A percentile compares a stretch with the other conserved stretches of the same genome.
phyloP scores from a whole-genome alignment of 2,329 filamentous ascomycete species.

The Chaetomium strumarium region DNA sequence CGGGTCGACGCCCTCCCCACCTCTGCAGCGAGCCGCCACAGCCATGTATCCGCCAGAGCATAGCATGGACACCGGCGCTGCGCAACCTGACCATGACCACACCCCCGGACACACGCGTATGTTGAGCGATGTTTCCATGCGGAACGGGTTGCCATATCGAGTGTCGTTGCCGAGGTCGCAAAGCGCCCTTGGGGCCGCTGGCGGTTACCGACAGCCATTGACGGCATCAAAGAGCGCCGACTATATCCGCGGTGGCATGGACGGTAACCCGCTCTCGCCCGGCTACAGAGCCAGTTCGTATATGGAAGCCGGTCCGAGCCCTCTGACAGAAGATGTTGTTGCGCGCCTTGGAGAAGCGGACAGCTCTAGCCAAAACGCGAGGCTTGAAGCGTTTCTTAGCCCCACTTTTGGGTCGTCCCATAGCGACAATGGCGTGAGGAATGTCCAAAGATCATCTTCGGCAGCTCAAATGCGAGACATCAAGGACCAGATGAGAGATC shows the following conservation, averaged over 20 bases:
- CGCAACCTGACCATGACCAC: constrained; percentile 21
- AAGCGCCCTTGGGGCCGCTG: constrained; percentile 56
- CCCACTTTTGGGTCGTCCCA: constrained; percentile 38
- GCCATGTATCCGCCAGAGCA: constrained; percentile 31
- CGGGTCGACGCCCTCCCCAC: constrained; percentile 49
- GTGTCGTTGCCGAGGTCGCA: constrained; percentile 52
- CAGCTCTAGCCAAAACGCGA: constrained; percentile 26
- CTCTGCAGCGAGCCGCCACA: constrained; percentile 37
- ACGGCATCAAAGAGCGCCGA: constrained; percentile 41
- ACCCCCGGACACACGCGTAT: constrained; percentile 51
- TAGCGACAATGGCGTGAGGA: constrained; percentile 34
- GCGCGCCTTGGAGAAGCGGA: constrained; percentile 22
- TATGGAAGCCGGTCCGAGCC: constrained; percentile 42
- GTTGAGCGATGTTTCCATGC: constrained; percentile 54
- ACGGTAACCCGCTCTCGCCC: constrained; percentile 26
- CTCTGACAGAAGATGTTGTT: constrained; percentile 49
- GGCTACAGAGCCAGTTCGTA: constrained; percentile 36
- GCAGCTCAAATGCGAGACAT: constrained; percentile 67
- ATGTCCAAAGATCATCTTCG: constrained; percentile 58
- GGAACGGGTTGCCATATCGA: constrained; percentile 36
- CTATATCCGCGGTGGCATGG: constrained; percentile 32
- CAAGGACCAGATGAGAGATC: constrained; percentile 76
- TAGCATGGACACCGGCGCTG: constrained; percentile 10
- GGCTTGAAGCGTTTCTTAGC: constrained; percentile 37
- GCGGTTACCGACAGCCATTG: constrained; percentile 50